These are phyloP conservation scores for Echites panduratus DNA, from an alignment of 257 asterid genomes.

Conservation along the genomic window DNA sequence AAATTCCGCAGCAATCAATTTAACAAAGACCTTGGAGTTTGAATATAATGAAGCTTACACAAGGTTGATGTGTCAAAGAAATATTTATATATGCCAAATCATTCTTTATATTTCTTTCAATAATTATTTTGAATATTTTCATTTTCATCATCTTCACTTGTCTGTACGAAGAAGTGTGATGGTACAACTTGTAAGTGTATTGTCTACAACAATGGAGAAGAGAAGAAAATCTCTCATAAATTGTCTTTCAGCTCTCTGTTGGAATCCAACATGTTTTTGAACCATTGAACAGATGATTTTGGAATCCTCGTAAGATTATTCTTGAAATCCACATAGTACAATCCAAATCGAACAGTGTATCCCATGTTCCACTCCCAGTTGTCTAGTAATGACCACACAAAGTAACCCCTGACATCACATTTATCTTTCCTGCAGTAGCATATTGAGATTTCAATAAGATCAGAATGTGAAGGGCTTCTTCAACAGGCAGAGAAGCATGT, in stretches of 20 bases:
- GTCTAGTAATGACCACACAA: slow-evolving; percentile 86
- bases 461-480: neutral
- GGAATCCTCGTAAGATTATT: slow-evolving; percentile 79
- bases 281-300: slow-evolving; percentile 74
- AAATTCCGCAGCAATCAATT: too few species aligned
- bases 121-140: neutral
- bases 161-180: neutral
- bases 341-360: slow-evolving; percentile 70
- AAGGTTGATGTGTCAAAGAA: neutral
- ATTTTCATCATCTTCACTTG: neutral
- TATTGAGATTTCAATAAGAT: neutral
- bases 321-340: slow-evolving; percentile 73
- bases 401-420: slow-evolving; percentile 65
- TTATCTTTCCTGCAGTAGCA: slow-evolving; percentile 53
- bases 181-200: neutral
- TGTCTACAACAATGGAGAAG: neutral
- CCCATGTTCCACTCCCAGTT: slow-evolving; percentile 99
- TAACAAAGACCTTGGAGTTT: too few species aligned
- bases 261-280: slow-evolving; percentile 42
- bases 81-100: too few species aligned
- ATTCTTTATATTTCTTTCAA: neutral
- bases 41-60: too few species aligned
- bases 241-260: slow-evolving; percentile 10
- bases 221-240: slow-evolving; percentile 1
- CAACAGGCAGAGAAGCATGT: neutral